Evolutionary conservation across 148 eudicot species (phyloP), one percentile per base, ranked within the genome.

Genomic region (Rhododendron simsii): DNA sequence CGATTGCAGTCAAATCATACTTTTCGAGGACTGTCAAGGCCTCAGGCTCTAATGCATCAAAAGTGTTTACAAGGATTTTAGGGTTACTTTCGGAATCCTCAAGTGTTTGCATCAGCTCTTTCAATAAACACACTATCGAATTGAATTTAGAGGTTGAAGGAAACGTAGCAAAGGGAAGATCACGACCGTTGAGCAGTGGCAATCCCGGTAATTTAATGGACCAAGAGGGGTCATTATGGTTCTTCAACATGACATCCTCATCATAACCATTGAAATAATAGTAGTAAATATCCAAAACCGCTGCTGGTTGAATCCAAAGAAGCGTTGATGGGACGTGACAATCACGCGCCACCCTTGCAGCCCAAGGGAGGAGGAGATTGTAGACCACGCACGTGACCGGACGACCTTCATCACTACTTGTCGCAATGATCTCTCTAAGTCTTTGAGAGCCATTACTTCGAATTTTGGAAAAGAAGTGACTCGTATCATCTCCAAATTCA

Each of bases 281-380:
- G 82, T 92, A 92, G 85, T 90, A 93, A n/a, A 92, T 82, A 18
- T 71, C 85, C 71, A 94, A 81, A 0, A 91, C 88, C 0, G 90
- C 41, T 30, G 94, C 93, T 0, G 95, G 92, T 87, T 94, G 95
- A 45, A 93, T 90, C 95, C 95, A 94, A 2, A 94, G 83, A 0
- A 91, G 86, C 1, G 92, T 90, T 1, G 90, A 85, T 4, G 95
- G 95, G 81, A 93, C 53, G 84, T 91, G 83, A 30, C 77, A 63
- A 4, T 67, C 86, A 85, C 93, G 90, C 93, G 50, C 80, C 80
- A 77, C 80, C 80, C 20, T 41, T 20, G 80, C 80, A 21, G 48
- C 80, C 78, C 44, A 94, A 2, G 95, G 91, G 13, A 92, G 87
- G 8, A 93, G 67, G n/a, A 89, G 89, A 1, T 91, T 89, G 89